Base-by-base conservation (phyloP, 164 flowering plant species). In the Berberis thunbergii region DNA sequence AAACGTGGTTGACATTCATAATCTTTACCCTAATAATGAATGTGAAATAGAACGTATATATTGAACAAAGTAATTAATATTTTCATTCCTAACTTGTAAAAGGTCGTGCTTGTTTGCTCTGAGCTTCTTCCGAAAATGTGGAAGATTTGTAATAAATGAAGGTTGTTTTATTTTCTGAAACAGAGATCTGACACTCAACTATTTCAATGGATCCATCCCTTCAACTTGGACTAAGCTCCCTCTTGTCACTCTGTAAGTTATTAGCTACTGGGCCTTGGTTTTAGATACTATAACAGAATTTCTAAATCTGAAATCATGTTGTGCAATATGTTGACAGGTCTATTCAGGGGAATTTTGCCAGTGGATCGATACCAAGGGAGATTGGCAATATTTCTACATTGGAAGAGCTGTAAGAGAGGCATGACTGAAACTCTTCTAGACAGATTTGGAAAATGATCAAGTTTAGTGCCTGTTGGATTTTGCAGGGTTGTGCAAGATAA, bases 181-280 rank as follows among this genome's bases (percentile, higher is more conserved):
- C 84, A 93, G 98, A 7, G 97, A 94, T 71, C 82, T 94, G 6
- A 64, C 74, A 41, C 86, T 55, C 38, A 75, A 72, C 71, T 69
- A 63, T 67, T 54, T 75, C 5, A 72, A 40, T 69, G 78, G 78
- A 1, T 4, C 73, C 40, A 69, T 75, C 10, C 78, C 78, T n/a
- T 57, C 44, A 48, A 60, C 44, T 11, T 75, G 86, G 65, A 58
- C 85, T 48, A 67, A 64, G 56, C 66, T 77, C 45, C 84, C 89
- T 52, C 84, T 91, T 38, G 61, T 50, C 39, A 67, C 0, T 40
- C 2, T 94, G 97, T 94, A 78, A 86, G 96, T 77, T 49, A 9
- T 45, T 13, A 46, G 1, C 26, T 10, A 26, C 0, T 54, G 42
- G 6, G 50, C 8, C 55, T 50, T 1, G 48, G 12, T n/a, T 58